These are phyloP conservation scores for Alternaria dauci DNA, from an alignment of 2,329 filamentous ascomycete species.

Conservation along the genomic window DNA sequence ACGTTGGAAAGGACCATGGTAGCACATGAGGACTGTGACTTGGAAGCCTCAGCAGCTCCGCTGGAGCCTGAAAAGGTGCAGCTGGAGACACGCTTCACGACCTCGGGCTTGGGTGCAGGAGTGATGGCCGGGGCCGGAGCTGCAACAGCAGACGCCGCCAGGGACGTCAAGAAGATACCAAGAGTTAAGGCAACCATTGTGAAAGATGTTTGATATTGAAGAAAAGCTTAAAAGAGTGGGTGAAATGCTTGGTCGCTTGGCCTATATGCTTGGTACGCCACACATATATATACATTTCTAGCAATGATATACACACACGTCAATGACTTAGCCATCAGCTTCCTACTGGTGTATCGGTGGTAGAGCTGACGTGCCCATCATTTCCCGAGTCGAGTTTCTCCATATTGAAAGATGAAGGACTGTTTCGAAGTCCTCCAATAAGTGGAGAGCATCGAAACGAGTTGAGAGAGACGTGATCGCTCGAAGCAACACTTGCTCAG, in stretches of 20 bases:
- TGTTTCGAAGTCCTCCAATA: conserved; percentile 15
- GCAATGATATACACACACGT: neutral
- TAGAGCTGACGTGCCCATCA: conserved; percentile 3
- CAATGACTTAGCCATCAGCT: neutral
- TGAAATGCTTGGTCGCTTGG: conserved; percentile 23
- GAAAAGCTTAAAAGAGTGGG: conserved; percentile 14
- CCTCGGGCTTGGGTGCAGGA: conserved; percentile 25
- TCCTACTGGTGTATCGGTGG: neutral
- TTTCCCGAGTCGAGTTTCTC: conserved; percentile 2
- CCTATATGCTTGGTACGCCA: conserved; percentile 21
- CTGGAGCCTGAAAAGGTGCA: conserved; percentile 62
- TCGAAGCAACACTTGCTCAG: neutral
- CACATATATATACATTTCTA: conserved; percentile 17
- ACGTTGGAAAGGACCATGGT: conserved; percentile 64
- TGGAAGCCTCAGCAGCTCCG: conserved; percentile 57
- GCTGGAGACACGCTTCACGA: conserved; percentile 36
- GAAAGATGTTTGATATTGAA: conserved; percentile 8
- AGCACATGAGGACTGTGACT: conserved; percentile 61
- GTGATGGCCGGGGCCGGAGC: conserved; percentile 35
- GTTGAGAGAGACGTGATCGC: neutral
- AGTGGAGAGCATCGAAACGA: neutral
- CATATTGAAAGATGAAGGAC: conserved; percentile 21
- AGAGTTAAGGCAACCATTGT: conserved; percentile 27
- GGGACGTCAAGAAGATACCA: conserved; percentile 24
- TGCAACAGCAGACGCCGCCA: conserved; percentile 32